phyloP scores from a whole-genome alignment of 768 basidiomycete genomes.

The Serendipita sp. region DNA sequence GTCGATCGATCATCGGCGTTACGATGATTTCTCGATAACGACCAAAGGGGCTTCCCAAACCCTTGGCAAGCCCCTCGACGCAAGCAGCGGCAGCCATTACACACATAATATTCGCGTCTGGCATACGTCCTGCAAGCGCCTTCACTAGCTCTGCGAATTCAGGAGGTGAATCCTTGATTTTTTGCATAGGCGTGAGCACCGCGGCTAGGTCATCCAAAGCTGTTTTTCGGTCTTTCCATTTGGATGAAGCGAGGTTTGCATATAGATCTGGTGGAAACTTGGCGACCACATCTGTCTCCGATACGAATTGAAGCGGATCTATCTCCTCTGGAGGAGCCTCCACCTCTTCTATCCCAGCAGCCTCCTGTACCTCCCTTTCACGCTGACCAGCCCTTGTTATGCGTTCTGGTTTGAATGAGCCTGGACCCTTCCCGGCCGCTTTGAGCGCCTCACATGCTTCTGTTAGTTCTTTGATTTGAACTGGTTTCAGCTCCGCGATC shows the following conservation, averaged over 20 bases:
- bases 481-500: slow-evolving; percentile 82
- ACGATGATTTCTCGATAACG: slow-evolving; percentile 58
- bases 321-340: slow-evolving; percentile 28
- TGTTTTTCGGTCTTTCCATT: slow-evolving; percentile 97
- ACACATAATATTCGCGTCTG: slow-evolving; percentile 91
- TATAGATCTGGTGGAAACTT: slow-evolving; percentile 66
- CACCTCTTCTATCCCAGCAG: slow-evolving; percentile 30
- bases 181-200: slow-evolving; percentile 49
- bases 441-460: slow-evolving; percentile 79
- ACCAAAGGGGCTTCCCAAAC: slow-evolving; percentile 57
- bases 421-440: slow-evolving; percentile 71
- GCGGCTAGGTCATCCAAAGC: slow-evolving; percentile 68
- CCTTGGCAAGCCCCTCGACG: slow-evolving; percentile 73
- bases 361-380: slow-evolving; percentile 27
- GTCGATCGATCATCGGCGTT: slow-evolving; percentile 62
- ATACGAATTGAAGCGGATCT: slow-evolving; percentile 67
- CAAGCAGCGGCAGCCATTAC: slow-evolving; percentile 78
- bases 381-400: slow-evolving; percentile 61
- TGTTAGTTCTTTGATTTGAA: slow-evolving; percentile 90
- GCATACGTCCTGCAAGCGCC: slow-evolving; percentile 63
- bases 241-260: slow-evolving; percentile 64
- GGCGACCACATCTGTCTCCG: slow-evolving; percentile 61
- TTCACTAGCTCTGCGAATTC: slow-evolving; percentile 63
- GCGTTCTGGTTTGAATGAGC: slow-evolving; percentile 61
- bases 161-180: slow-evolving; percentile 55